Conservation (phyloP, 805 yeast genomes). For the Kodamaea fukazawae region DNA sequence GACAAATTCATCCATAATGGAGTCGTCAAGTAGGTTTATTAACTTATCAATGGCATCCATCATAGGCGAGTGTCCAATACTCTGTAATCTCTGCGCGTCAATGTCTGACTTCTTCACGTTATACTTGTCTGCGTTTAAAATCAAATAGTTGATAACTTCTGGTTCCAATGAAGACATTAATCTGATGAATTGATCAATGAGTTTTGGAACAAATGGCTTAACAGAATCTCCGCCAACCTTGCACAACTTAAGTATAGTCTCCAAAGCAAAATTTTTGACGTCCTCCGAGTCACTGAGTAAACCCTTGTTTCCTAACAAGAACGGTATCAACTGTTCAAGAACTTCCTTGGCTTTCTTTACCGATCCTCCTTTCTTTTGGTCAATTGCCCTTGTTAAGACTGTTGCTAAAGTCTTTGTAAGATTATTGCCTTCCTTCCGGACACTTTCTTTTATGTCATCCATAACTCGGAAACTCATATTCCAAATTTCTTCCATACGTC, state of each 20-base stretch:
- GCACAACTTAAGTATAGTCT: slow-evolving; percentile 69
- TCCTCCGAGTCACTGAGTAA: slow-evolving; percentile 84
- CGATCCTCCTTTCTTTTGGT: slow-evolving; percentile 39
- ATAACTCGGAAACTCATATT: slow-evolving; percentile 79
- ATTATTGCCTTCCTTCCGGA: slow-evolving; percentile 72
- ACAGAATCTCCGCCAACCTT: slow-evolving; percentile 59
- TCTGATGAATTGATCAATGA: slow-evolving; percentile 65
- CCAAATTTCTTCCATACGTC: slow-evolving; percentile 70
- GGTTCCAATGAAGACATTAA: slow-evolving; percentile 90
- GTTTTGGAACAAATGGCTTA: slow-evolving; percentile 63
- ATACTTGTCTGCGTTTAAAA: slow-evolving; percentile 85
- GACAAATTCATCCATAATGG: slow-evolving; percentile 48
- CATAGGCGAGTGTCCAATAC: slow-evolving; percentile 79
- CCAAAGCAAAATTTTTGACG: slow-evolving; percentile 69
- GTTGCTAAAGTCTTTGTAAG: slow-evolving; percentile 67
- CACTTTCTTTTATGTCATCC: slow-evolving; percentile 95
- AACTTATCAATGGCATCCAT: slow-evolving; percentile 81
- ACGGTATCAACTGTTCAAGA: slow-evolving; percentile 65
- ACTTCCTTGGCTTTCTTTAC: slow-evolving; percentile 43
- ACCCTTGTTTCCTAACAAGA: slow-evolving; percentile 76
- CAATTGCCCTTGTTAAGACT: slow-evolving; percentile 56
- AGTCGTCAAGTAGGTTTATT: slow-evolving; percentile 53
- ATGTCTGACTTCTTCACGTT: slow-evolving; percentile 68
- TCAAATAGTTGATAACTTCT: slow-evolving; percentile 78
- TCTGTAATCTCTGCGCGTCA: slow-evolving; percentile 72